Base-by-base conservation (phyloP, 2,329 filamentous ascomycete genomes). In the Lecanicillium sp. region DNA sequence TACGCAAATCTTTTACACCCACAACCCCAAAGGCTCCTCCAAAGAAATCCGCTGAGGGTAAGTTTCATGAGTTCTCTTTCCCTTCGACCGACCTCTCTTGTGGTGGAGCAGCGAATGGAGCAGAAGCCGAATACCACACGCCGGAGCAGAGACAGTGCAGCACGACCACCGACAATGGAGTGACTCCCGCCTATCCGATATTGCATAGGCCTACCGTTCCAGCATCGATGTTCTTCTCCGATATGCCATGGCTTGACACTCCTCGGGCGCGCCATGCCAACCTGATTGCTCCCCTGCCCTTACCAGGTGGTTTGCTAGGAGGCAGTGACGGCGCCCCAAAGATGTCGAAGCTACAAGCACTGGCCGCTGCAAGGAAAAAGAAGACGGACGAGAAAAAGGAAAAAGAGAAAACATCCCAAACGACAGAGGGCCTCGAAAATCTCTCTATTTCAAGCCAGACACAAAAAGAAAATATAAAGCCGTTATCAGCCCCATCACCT, bases 271-370 rank as follows among this genome's bases (percentile, higher is more conserved):
- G 85, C 20, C 71, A 75, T 48, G 74, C 83, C 13, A 70, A 82
- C 13, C 73, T 89, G 28, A 62, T 84, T 35, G 69, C 80, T 29
- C 76, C 59, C 42, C 45, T 50, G 13, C 73, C 27, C 45, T 78
- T 73, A 38, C 67, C 64, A 34, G 75, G 80, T 14, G 83, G 87
- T 3, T 68, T 98, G 0, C 62, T 95, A 3, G 94, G 92, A 20
- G 94, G 92, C 25, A 72, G 78, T 2, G 73, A 76, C 34, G 63
- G 64, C 11, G 53, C 65, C n/a, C 71, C 76, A 3, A 92, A 89
- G 53, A 72, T 85, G 60, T 94, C 90, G 5, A 98, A 98, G 53
- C 68, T 98, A 33, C 90, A 94, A 51, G 87, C 87, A 34, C 67
- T 98, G 30, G 89, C 90, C 37, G 87, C 87, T 25, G 83, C 85